Base-by-base conservation (phyloP, 129 eudicot genomes). In the Centrapalus pauciflorus region DNA sequence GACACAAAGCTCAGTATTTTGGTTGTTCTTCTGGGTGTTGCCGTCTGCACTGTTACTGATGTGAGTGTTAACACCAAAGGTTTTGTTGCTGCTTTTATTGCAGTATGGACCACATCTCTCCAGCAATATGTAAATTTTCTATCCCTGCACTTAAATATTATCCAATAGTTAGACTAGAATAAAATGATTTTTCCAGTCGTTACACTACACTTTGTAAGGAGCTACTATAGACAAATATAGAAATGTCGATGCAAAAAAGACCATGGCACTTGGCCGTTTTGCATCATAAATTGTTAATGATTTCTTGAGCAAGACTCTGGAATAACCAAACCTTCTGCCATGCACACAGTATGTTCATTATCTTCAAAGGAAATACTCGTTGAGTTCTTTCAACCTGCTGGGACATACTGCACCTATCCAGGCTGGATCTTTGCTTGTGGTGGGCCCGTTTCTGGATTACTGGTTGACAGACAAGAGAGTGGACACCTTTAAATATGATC, bases 371-470 rank as follows among this genome's bases (percentile, higher is more conserved):
- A 90, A 90, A 68, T 87, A 90, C 72, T 84, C 92, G 7, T 84
- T 90, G 41, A 85, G 87, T 49, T 87, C 95, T 66, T 90, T 84
- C 85, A 90, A 84, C 72, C 91, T 90, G 63, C 81, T 90, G 79
- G 92, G 97, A 7, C 97, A 87, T 71, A 90, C 95, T 21, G 97
- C 97, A 66, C 97, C 97, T 34, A 83, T 75, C 65, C 95, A 90
- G 80, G 97, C 97, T 59, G 95, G 82, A 68, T 77, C 92, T 50
- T 68, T 90, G 66, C 79, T 90, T 61, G 11, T 87, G 40, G 21
- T 87, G 77, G 97, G 97, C 67, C 97, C 97, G 9, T 87, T 90
- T 78, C 75, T 90, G 38, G 97, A 90, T 77, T 84, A 90, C 78
- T 87, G 89, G 89, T 70, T 90, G 82, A 87, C 97, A 4, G 71